Percentiles rank a stretch among this genome's conserved stretches.
Conservation (phyloP, 2,329 filamentous ascomycete genomes). For the Aspergillus clavatus region DNA sequence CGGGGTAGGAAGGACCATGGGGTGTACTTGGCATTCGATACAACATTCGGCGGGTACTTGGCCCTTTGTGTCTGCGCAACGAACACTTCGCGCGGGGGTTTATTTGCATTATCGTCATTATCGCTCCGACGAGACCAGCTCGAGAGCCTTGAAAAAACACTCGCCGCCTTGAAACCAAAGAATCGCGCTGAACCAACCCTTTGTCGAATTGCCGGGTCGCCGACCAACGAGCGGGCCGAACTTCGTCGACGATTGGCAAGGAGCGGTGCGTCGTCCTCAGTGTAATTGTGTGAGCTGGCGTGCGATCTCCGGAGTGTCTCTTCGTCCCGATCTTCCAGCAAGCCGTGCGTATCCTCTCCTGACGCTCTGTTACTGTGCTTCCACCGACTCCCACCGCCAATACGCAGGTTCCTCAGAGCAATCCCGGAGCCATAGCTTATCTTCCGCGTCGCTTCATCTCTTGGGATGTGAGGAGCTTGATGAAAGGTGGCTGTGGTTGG, state of each 20-base stretch:
- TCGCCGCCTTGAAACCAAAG: conserved; percentile 59
- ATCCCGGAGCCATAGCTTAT: conserved; percentile 37
- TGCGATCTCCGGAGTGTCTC: conserved; percentile 55
- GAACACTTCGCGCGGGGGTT: conserved; percentile 65
- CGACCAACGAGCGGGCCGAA: conserved; percentile 27
- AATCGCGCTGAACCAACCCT: conserved; percentile 56
- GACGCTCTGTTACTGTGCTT: conserved; percentile 26
- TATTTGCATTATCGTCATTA: conserved; percentile 39
- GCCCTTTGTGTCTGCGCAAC: conserved; percentile 69
- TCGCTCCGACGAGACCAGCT: conserved; percentile 27
- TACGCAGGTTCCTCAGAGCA: conserved; percentile 48
- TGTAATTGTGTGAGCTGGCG: conserved; percentile 50
- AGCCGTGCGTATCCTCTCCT: conserved; percentile 62
- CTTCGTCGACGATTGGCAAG: conserved; percentile 49
- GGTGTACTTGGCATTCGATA: conserved; percentile 98
- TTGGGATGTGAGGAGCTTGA: conserved; percentile 18
- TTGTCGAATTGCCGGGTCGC: conserved; percentile 41
- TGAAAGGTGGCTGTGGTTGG: conserved; percentile 28
- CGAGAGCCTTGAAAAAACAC: conserved; percentile 23
- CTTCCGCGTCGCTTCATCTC: conserved; percentile 25
- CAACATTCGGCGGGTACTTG: conserved; percentile 80
- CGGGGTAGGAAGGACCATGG: conserved; percentile 88
- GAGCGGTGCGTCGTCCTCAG: conserved; percentile 71
- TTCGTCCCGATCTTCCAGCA: conserved; percentile 61
- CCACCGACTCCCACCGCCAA: conserved; percentile 43